Evolutionary conservation across 192 early-diverging fungal species (phyloP), one percentile per base, ranked within the genome.

Genomic region (Dimargaris verticillata): DNA sequence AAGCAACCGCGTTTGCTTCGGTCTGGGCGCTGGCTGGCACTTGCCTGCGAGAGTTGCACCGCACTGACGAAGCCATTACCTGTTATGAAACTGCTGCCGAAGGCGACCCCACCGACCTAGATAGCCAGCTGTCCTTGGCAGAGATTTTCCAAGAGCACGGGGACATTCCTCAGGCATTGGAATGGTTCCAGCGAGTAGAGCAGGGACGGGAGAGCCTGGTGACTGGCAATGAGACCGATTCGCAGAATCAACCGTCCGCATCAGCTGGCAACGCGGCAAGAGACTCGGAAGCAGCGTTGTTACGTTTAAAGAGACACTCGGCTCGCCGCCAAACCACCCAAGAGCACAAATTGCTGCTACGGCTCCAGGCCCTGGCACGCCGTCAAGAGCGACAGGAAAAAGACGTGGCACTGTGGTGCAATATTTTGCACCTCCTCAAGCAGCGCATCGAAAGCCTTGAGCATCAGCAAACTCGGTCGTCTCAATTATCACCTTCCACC

Each of bases 71-170:
- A 4, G 86, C 86, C 0, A 67, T 74, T 38, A 64, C 75, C 28
- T 68, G 69, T 53, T 84, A 75, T 57, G 54, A 72, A 54, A 59
- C 61, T 5, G 76, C 76, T 57, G 62, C 81, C 10, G 64, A 80
- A 17, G 76, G 68, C 7, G 68, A 80, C 29, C 75, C 82, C 0
- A 60, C 67, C 25, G 78, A 88, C 53, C 33, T 74, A 25, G 79
- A 83, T n/a, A 71, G 76, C 64, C 76, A 76, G 45, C 44, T 83
- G 29, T 75, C 70, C 65, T 70, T 88, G 3, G 78, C 72, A 28
- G 72, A 82, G 55, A 64, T 88, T 2, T 84, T 81, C 63, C 76
- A 84, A 46, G 81, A 84, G 44, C 60, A 77, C 43, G 84, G 83
- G 29, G 53, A 67, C 10, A 54, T 61, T 9, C 65, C 67, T 20